These are phyloP conservation scores for Auricularia cornea DNA, from an alignment of 768 basidiomycete species.

Conservation along the genomic window DNA sequence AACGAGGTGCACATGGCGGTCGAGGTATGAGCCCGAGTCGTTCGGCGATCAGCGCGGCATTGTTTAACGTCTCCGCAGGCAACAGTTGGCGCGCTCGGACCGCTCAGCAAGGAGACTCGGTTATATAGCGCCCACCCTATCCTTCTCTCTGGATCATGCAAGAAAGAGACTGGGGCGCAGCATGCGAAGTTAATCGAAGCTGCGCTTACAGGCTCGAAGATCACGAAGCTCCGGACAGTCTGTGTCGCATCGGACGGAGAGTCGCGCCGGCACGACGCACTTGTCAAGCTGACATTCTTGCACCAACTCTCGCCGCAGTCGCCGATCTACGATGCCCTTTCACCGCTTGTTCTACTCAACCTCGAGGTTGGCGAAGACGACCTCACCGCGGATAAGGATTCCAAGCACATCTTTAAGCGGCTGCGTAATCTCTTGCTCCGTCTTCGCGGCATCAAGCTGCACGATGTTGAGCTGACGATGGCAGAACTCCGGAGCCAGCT, in stretches of 20 bases:
- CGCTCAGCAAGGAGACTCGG: too few species aligned
- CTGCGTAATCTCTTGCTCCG: constrained; percentile 23
- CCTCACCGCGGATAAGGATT: constrained; percentile 28
- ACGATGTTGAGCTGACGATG: too few species aligned
- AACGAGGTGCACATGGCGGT: too few species aligned
- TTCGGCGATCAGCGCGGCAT: too few species aligned
- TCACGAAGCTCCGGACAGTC: too few species aligned
- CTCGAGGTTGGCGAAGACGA: constrained; percentile 26
- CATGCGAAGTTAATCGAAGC: constrained; percentile 16
- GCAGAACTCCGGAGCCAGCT: constrained; percentile 19
- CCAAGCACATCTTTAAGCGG: constrained; percentile 27
- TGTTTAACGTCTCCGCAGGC: too few species aligned
- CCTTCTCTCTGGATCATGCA: constrained; percentile 20
- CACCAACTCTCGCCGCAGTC: constrained; percentile 14
- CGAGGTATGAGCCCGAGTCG: too few species aligned
- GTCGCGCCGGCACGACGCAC: constrained; percentile 16
- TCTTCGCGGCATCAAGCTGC: constrained; percentile 15
- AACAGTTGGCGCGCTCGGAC: constrained; percentile 18
- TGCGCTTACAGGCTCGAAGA: constrained; percentile 6
- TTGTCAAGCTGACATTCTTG: constrained; percentile 18
- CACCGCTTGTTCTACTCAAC: constrained; percentile 18
- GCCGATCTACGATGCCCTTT: constrained; percentile 17
- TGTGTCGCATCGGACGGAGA: constrained; percentile 25
- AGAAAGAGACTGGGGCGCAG: constrained; percentile 13
- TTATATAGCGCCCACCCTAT: constrained; percentile 17